phyloP scores from a whole-genome alignment of 208 protist species.

The Leishmania amazonensis region DNA sequence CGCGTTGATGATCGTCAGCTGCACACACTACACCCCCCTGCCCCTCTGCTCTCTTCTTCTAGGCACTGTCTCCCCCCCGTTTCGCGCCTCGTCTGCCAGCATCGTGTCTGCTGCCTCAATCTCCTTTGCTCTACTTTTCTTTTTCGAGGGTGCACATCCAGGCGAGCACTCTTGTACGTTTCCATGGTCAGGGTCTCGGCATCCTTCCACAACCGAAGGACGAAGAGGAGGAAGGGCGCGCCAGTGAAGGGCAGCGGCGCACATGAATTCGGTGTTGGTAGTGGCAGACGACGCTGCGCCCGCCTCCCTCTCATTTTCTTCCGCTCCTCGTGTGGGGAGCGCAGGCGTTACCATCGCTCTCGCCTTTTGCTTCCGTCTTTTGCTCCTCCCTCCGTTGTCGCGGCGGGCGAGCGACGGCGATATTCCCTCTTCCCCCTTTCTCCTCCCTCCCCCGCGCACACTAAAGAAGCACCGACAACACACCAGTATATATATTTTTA shows the following conservation, averaged over 20 bases:
- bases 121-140: neutral
- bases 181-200: neutral
- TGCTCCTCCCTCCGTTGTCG: too few relatives aligned
- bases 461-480: neutral
- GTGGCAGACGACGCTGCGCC: too few relatives aligned
- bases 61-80: neutral
- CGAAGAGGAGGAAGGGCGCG: neutral
- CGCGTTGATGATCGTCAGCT: neutral
- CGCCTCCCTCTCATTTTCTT: neutral
- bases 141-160: neutral
- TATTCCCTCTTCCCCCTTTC: too few relatives aligned
- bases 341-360: neutral
- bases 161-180: neutral
- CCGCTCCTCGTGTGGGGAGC: neutral
- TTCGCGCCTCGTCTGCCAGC: neutral
- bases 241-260: neutral
- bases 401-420: too few relatives aligned
- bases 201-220: neutral
- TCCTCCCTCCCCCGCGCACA: neutral
- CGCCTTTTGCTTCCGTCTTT: neutral
- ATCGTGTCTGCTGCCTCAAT: neutral
- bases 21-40: neutral
- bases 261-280: neutral
- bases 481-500: too few relatives aligned
- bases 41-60: slow-evolving; percentile 2